Base-by-base conservation (phyloP, 2,329 filamentous ascomycete species). In the Ophiostoma australiae region DNA sequence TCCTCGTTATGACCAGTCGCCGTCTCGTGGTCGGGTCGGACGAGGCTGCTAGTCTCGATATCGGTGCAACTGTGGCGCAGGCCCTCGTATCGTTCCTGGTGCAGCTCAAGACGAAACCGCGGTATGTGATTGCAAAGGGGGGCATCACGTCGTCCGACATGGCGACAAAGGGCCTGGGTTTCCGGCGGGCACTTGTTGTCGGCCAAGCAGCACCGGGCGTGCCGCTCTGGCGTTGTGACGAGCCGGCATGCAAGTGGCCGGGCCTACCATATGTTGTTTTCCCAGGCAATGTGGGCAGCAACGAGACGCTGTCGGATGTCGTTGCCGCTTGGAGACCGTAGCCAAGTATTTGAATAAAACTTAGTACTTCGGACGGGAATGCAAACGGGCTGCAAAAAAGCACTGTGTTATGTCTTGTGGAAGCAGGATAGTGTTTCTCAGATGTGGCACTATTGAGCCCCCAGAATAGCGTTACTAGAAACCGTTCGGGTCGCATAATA, bases 111-210 rank as follows among this genome's bases (percentile, higher is more conserved):
- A 8, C 80, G 35, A 39, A 82, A 41, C 86, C 86, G 1, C 77
- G 85, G 66, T 89, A 87, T 74, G 78, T 88, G 2, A 85, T 89
- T 75, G 85, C 85, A 0, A 88, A 85, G 77, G 86, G 86, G 0
- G 86, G 86, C 11, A 88, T 89, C 63, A 88, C 87, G 0, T 85
- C 83, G 0, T 87, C 84, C 0, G 86, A 88, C 69, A 84, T 84
- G 74, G 86, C 86, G 0, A 87, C 84, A 0, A 87, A 88, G 69
- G 85, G 84, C 0, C 74, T 89, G 15, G 79, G 78, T 20, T 84
- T 88, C 77, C 84, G 84, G 76, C 79, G 82, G 37, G 86, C 86
- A 4, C 81, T 79, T 73, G 82, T 89, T 55, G 78, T 87, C 0
- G 86, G 86, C 0, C 86, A 89, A 73, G 52, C 52, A 27, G 52